Base-by-base conservation (phyloP, 2,329 filamentous ascomycete genomes). In the Pseudogymnoascus sp. region DNA sequence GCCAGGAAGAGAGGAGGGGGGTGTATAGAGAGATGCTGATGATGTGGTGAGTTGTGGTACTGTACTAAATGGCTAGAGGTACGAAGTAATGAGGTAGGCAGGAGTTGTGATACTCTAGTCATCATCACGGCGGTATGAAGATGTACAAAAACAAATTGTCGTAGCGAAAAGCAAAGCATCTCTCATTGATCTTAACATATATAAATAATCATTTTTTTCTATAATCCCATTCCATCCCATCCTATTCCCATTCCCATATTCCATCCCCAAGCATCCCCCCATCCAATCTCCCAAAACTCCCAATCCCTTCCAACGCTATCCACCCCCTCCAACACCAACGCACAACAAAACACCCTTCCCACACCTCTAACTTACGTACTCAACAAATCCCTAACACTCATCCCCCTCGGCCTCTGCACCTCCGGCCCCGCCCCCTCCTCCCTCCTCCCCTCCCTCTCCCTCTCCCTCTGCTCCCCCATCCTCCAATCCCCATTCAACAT, bases 401-500 rank as follows among this genome's bases (percentile, higher is more conserved):
- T 82, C 2, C 80, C 78, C 59, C 78, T 73, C 38, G 75, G 76
- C 59, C 73, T 73, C 42, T 73, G 70, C 5, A 68, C 63, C 63
- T 37, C 28, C 25, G 5, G 5, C 6, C 21, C 31, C 16, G n/a
- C n/a, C 6, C 64, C 63, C 56, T 21, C 33, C 59, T 23, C 44
- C 23, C 25, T 18, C 33, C 37, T 31, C 33, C 40, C 53, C 53
- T 66, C 65, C n/a, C 59, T 60, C 64, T 69, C 60, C 61, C 63
- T 16, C 63, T 69, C 60, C 61, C 63, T 18, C 65, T 67, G 40
- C 64, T 69, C 60, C 67, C 70, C 65, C 38, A 79, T 80, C 37
- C 90, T 81, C 42, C 90, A 83, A 73, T 94, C 91, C 62, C 81
- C 85, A 68, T 92, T 95, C 64, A 97, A 78, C 92, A 96, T 96